Base-by-base conservation (phyloP, 2,329 filamentous ascomycete genomes). In the Beauveria pseudobassiana region DNA sequence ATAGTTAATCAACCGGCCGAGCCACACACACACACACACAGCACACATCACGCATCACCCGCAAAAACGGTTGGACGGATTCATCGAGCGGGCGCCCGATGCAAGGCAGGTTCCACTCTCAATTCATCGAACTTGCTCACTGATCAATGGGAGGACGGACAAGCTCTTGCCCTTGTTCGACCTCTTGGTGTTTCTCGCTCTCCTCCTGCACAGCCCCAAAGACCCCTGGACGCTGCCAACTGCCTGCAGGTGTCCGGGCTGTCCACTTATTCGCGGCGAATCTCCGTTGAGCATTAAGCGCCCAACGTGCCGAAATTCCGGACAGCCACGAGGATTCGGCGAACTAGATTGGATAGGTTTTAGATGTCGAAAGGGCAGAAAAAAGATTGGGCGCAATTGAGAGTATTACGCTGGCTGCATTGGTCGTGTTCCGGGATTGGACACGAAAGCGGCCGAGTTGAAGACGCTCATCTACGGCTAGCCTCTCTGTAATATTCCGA, bases 241-340 rank as follows among this genome's bases (percentile, higher is more conserved):
- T 43, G 20, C 50, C 16, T 30, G 38, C 18, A 18, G 20, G 8
- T 46, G 26, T 45, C 28, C 7, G 0, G 50, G 28, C 14, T 20
- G 51, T 43, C 59, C 51, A 55, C 51, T 54, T 55, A 42, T 55
- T 28, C 24, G 8, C 22, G 43, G 51, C 59, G 59, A 61, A 61
- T 61, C 51, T 43, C 18, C 51, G 45, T 22, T 16, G 22, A 61
- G 51, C 42, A 55, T 61, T 61, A 61, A 45, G 30, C 59, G 59
- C 51, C 59, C 45, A n/a, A 26, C 22, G 30, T 61, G 59, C 59
- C 59, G 59, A 34, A 50, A n/a, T 55, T n/a, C 59, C 59, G 59
- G 18, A 10, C 26, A 10, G 48, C 24, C 5, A 18, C 24, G 34
- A 5, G 24, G 12, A 18, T 26, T 42, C 30, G 24, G 34, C 3